Percentiles rank a stretch among this genome's conserved stretches.
Conservation (phyloP, 1,284 basidiomycete genomes). For the Trametes sp. region DNA sequence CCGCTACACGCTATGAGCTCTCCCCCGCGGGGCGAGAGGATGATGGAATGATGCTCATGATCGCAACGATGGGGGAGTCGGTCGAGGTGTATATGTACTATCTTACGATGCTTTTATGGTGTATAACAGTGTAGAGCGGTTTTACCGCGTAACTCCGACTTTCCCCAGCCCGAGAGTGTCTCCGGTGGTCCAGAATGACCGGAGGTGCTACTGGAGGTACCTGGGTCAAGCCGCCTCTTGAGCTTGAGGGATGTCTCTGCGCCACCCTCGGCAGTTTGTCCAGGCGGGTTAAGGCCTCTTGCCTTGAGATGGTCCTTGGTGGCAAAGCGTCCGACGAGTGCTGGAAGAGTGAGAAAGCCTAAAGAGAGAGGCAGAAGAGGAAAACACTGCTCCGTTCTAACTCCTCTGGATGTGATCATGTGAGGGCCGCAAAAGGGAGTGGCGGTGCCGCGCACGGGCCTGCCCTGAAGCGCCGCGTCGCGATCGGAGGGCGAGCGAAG, state of each 20-base stretch:
- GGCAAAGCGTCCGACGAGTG: no score
- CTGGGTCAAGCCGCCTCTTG: no score
- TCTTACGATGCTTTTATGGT: conserved; percentile 8
- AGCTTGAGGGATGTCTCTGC: no score
- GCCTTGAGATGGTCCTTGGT: no score
- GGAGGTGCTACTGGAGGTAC: no score
- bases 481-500: conserved; percentile 10
- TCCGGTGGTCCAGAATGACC: no score
- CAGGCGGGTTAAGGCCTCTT: no score
- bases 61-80: neutral
- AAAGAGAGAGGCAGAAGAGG: neutral
- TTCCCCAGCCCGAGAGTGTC: neutral
- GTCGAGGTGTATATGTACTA: neutral
- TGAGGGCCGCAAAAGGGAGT: conserved; percentile 16
- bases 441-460: conserved; percentile 33
- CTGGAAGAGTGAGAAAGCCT: no score
- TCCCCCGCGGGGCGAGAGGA: no score
- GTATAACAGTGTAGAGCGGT: conserved; percentile 24
- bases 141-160: conserved; percentile 18
- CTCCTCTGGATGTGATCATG: conserved; percentile 18
- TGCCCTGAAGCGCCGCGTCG: conserved; percentile 33
- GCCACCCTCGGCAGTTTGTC: no score
- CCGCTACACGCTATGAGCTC: conserved; percentile 44
- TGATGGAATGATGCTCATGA: neutral
- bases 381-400: conserved; percentile 21